Base-by-base conservation (phyloP, 2,329 filamentous ascomycete species). In the Zasmidium angulare region DNA sequence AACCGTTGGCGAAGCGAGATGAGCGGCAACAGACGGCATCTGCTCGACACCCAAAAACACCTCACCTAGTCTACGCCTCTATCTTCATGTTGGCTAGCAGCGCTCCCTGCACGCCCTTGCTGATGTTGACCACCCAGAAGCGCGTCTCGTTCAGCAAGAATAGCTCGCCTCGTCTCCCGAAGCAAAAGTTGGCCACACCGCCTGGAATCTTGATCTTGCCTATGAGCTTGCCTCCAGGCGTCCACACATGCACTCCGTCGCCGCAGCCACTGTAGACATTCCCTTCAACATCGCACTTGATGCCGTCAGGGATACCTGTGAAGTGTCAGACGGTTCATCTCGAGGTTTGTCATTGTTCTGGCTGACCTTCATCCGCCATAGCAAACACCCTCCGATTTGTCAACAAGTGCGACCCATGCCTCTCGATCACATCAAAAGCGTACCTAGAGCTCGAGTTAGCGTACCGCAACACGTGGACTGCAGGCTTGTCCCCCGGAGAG, bases 251-350 rank as follows among this genome's bases (percentile, higher is more conserved):
- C 20, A 85, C 72, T 0, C 83, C 83, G 66, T 85, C 82, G 0
- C 80, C 81, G 60, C 81, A 83, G 0, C 80, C 82, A 23, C 78
- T 77, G 71, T 83, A 86, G 1, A 86, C 78, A 67, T 85, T 85
- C 1, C 83, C 83, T 2, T 78, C 64, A 1, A 74, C 75, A 64
- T 86, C 83, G 46, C 78, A 77, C 62, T 82, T 81, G 60, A 84
- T 73, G 9, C 87, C 86, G 63, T 89, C 86, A 0, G 86, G 84
- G 1, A 85, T 74, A 1, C 83, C 82, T 68, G n/a, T 50, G 12
- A 9, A 17, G 3, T 55, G 23, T 24, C 9, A 49, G 20, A 49
- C 10, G 10, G 4, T 49, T 55, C 14, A 36, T 6, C 31, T 31
- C 14, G 6, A 26, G 24, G 1, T 2, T 46, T 21, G 4, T 21